Conservation (phyloP, 139 green algal species). For the Bryopsis sp. region DNA sequence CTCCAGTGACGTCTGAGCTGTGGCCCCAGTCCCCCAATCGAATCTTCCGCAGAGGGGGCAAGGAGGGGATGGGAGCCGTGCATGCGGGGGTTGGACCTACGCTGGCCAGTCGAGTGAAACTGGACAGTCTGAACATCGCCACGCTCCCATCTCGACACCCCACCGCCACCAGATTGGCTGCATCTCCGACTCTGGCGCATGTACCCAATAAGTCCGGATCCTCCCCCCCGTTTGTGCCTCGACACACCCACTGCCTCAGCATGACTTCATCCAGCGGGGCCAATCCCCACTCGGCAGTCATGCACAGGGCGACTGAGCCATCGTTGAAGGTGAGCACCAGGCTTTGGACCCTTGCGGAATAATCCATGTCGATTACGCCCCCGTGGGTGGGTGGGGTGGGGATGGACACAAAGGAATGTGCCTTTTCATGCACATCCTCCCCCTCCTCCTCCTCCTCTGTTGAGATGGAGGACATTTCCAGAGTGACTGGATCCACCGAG, state of each 20-base stretch:
- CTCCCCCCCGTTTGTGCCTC: neutral
- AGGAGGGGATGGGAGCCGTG: too few relatives aligned
- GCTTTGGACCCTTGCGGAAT: neutral
- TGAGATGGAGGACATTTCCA: neutral
- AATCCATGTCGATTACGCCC: conserved; percentile 3
- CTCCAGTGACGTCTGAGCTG: neutral
- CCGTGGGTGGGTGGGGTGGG: neutral
- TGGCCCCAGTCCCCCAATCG: neutral
- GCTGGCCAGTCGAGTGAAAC: neutral
- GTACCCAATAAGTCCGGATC: neutral
- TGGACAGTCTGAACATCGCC: neutral
- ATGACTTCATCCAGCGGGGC: neutral
- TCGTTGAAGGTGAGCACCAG: neutral
- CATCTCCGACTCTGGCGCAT: conserved; percentile 3
- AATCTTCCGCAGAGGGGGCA: neutral
- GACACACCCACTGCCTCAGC: neutral
- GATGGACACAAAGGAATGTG: neutral
- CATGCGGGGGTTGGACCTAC: too few relatives aligned
- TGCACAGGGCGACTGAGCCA: neutral
- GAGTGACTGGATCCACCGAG: neutral
- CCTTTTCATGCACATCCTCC: neutral
- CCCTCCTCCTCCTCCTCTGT: neutral
- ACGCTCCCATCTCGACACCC: conserved; percentile 4
- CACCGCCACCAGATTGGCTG: neutral
- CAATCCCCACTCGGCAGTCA: neutral